Percentiles rank a stretch among this genome's conserved stretches.
These are phyloP conservation scores for Knoxia roxburghii DNA, from an alignment of 257 asterid species.

Conservation along the genomic window DNA sequence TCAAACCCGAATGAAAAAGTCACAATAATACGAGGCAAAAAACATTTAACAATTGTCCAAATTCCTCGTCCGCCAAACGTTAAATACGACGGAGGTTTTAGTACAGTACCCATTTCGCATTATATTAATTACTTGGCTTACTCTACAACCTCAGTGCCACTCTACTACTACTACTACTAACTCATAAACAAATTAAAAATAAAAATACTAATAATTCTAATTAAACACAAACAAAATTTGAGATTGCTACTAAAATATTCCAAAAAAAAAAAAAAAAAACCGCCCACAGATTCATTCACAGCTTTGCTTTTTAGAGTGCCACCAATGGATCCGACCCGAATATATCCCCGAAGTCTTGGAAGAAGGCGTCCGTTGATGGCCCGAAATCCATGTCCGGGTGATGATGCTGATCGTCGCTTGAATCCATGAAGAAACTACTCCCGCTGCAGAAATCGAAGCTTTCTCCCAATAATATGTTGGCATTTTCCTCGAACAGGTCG, in stretches of 20 bases:
- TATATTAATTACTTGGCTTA: not conserved
- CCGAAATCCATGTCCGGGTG: constrained; percentile 35
- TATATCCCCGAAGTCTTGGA: constrained; percentile 66
- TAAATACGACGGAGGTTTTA: constrained; percentile 27
- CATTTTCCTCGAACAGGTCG: constrained; percentile 41
- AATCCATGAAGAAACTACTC: constrained; percentile 32
- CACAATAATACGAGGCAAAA: not conserved
- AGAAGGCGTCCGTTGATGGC: constrained; percentile 47
- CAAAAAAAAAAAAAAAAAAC: not conserved
- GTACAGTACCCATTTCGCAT: not conserved
- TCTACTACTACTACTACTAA: constrained; percentile 4
- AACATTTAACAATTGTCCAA: not conserved
- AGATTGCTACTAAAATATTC: no score
- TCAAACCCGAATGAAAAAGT: no score
- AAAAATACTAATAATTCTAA: not conserved
- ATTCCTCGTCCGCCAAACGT: constrained; percentile 24
- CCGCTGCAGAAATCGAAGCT: constrained; percentile 22
- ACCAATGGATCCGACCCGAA: constrained; percentile 90
- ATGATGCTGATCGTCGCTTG: no score
- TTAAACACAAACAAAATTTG: constrained; percentile 19
- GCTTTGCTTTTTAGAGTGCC: constrained; percentile 32
- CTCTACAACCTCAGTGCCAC: no score
- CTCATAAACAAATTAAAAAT: not conserved
- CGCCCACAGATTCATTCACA: not conserved
- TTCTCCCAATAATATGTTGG: constrained; percentile 27